Base-by-base conservation (phyloP, 306 rosid genomes). In the Prunus davidiana region DNA sequence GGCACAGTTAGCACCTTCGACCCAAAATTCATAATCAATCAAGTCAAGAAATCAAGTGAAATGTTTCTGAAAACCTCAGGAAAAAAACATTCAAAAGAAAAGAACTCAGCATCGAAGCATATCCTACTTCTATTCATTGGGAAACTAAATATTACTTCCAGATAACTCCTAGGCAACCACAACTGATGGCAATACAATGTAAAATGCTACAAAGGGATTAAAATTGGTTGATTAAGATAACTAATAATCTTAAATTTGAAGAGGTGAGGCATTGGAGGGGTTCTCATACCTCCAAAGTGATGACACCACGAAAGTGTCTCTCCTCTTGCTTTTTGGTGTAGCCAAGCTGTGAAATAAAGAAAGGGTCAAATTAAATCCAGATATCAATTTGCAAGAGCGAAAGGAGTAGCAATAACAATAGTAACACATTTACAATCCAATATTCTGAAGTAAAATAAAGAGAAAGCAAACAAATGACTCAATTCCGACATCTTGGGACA, bases 321-420 rank as follows among this genome's bases (percentile, higher is more conserved):
- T 95, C 97, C 78, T 95, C 99, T 84, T 92, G 96, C 82, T 92
- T 95, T 82, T 92, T 88, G 41, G 99, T 95, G 85, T 95, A 95
- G 72, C 97, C 97, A 86, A 95, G 99, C 99, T 95, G 90, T 80
- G 60, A 56, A 82, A 77, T 73, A 50, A 76, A 83, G 25, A 7
- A 64, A 55, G 72, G 32, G 69, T 22, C 56, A 80, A 34, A 55
- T 67, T 77, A 71, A 67, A 80, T 11, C 58, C 43, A 15, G 6
- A 72, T 15, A 43, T 9, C 45, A 45, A 60, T 45, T 60, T 43
- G 8, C 43, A 60, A 43, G 19, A 43, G 57, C 25, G 46, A 41
- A 38, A 18, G 41, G 3, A 57, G 67, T 54, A 57, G 20, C 49
- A 64, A 18, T 3, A 51, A 60, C 20, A 66, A 10, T 45, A 67